Conservation (phyloP, 2,329 filamentous ascomycete genomes). For the Emmonsiellopsis sp. region DNA sequence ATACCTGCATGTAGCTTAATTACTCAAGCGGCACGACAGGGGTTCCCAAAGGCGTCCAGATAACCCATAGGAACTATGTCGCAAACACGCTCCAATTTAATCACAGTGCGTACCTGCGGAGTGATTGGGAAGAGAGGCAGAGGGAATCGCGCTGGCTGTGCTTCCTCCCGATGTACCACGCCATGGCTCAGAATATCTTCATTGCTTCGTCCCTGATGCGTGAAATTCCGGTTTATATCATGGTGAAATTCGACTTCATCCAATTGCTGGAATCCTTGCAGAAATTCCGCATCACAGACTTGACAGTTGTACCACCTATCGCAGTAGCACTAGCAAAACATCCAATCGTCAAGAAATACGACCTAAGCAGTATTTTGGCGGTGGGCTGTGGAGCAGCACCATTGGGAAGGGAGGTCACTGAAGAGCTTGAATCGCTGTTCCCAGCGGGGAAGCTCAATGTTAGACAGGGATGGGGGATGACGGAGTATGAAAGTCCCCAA, state of each 20-base stretch:
- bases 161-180: conserved; percentile 71
- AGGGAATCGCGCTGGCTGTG: conserved; percentile 45
- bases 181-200: conserved; percentile 63
- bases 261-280: conserved; percentile 61
- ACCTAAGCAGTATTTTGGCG: conserved; percentile 56
- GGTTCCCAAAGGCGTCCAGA: conserved; percentile 73
- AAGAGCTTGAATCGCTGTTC: conserved; percentile 53
- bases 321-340: conserved; percentile 65
- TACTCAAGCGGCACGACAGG: conserved; percentile 70
- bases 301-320: conserved; percentile 66
- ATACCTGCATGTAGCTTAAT: conserved; percentile 45
- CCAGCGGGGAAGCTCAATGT: conserved; percentile 40
- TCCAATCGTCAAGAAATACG: conserved; percentile 54
- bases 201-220: conserved; percentile 50
- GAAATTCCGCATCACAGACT: conserved; percentile 57
- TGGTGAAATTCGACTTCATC: conserved; percentile 68
- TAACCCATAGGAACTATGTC: conserved; percentile 69
- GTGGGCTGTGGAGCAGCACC: conserved; percentile 64
- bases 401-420: conserved; percentile 47
- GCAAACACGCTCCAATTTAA: conserved; percentile 58
- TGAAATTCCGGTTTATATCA: conserved; percentile 63
- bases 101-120: conserved; percentile 38
- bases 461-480: conserved; percentile 82
- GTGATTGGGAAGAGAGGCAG: conserved; percentile 40
- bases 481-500: conserved; percentile 45